A percentile compares a stretch with the other conserved stretches of the same genome.
phyloP scores from a whole-genome alignment of 495 filamentous ascomycete species.

The Penicillium daleae region DNA sequence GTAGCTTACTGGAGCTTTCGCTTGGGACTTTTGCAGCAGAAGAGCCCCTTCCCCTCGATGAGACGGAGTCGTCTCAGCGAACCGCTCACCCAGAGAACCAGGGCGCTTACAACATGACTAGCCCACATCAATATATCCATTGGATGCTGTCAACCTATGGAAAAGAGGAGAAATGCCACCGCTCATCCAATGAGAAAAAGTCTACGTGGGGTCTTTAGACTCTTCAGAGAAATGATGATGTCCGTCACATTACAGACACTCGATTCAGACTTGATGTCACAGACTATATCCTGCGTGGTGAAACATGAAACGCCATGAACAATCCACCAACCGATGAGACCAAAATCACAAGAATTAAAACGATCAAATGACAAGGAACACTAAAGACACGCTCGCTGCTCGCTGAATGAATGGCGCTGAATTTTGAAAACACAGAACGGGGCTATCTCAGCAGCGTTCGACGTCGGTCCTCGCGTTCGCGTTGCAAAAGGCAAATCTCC shows the following conservation, averaged over 20 bases:
- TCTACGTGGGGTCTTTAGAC: slow-evolving; percentile 8
- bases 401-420: slow-evolving; percentile 21
- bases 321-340: slow-evolving; percentile 24
- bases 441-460: slow-evolving; percentile 37
- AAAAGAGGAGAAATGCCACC: slow-evolving; percentile 15
- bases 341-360: slow-evolving; percentile 27
- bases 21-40: slow-evolving; percentile 18
- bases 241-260: slow-evolving; percentile 38
- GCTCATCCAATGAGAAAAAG: slow-evolving; percentile 25
- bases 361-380: slow-evolving; percentile 21
- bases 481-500: slow-evolving; percentile 62
- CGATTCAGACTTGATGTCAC: slow-evolving; percentile 38
- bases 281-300: slow-evolving; percentile 32
- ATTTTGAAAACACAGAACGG: slow-evolving; percentile 13
- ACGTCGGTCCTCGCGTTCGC: slow-evolving; percentile 44
- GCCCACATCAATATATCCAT: slow-evolving; percentile 36
- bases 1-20: slow-evolving; percentile 4
- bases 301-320: slow-evolving; percentile 38
- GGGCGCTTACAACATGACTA: slow-evolving; percentile 47
- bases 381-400: slow-evolving; percentile 26
- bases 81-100: slow-evolving; percentile 32
- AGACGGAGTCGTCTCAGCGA: slow-evolving; percentile 35
- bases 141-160: slow-evolving; percentile 33
- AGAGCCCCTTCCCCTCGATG: slow-evolving; percentile 18
- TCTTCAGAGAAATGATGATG: slow-evolving; percentile 32